Evolutionary conservation across 371 early-diverging fungal species (phyloP).

Genomic region (Mitosporidium daphniae): DNA sequence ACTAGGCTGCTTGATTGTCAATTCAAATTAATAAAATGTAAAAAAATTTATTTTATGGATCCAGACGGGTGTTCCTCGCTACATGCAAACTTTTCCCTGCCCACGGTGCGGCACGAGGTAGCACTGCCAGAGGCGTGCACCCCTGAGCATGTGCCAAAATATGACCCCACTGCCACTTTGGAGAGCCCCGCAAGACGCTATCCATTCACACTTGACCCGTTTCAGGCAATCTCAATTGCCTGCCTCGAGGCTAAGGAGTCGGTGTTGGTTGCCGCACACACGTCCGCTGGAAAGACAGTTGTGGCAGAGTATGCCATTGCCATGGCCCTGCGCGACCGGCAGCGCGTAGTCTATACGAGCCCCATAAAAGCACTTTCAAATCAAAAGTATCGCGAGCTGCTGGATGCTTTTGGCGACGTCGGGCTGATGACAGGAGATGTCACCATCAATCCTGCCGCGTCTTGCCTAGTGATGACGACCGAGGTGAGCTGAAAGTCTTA

Average conservation of each 20-base stretch:
- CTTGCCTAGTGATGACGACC: constrained; percentile 97
- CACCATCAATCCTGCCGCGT: constrained; percentile 79
- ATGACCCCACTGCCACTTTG: constrained; percentile 16
- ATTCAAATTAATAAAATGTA: no score
- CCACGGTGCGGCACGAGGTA: constrained; percentile 73
- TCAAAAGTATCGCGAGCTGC: constrained; percentile 94
- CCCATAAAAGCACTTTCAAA: constrained; percentile 98
- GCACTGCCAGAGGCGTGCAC: constrained; percentile 47
- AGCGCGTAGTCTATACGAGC: constrained; percentile 91
- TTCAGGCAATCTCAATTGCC: constrained; percentile 60
- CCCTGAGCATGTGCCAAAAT: constrained; percentile 45
- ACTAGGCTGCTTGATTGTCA: no score
- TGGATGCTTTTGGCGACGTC: constrained; percentile 87
- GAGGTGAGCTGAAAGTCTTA: constrained; percentile 13
- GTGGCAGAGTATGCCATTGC: constrained; percentile 99
- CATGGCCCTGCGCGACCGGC: constrained; percentile 48
- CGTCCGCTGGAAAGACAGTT: constrained; percentile 96
- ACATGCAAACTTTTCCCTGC: no score
- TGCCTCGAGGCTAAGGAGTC: constrained; percentile 80
- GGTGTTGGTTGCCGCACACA: constrained; percentile 90
- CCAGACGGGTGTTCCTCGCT: no score
- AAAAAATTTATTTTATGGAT: no score
- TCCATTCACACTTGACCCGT: constrained; percentile 81
- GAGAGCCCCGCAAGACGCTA: constrained; percentile 47
- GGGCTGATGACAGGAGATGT: constrained; percentile 99